Base-by-base conservation (phyloP, 805 yeast species). In the Myxozyma geophila region DNA sequence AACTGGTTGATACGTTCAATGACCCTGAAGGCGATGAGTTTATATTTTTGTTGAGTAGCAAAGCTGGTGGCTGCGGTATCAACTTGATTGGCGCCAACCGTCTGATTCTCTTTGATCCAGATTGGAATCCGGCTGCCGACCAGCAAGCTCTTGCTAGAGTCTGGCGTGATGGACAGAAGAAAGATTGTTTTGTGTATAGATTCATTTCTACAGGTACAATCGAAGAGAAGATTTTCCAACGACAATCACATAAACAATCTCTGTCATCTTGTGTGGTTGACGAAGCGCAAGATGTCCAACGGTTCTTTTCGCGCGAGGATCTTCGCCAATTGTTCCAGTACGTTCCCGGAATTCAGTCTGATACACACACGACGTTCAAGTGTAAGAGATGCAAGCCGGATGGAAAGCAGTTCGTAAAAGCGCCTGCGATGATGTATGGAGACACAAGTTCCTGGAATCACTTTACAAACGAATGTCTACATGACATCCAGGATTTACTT, bases 41-140 rank as follows among this genome's bases (percentile, higher is more conserved):
- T 74, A 86, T 95, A 1, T 95, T 95, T 71, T 79, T 95, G 64
- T 79, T 95, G 58, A 90, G 97, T 74, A 90, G 97, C 7, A 95
- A 95, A 75, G 99, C 99, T 0, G 99, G 99, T 71, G 99, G 99
- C 0, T 95, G 99, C 80, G 99, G 99, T 77, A 90, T 95, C 72
- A 95, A 95, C 74, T 82, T 95, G 71, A 93, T 95, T 71, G 99
- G 99, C 12, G 99, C 98, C 1, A 95, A 95, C 70, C 82, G 99
- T 67, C 79, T 95, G 66, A 85, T 95, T 21, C 78, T 95, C 54
- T 80, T 95, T 73, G 99, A 95, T 74, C 89, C 89, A 0, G 99
- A 95, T 74, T 95, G 99, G 99, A 93, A 93, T 72, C 99, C 99
- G 0, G 98, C 99, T 0, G 88, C 97, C 0, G 99, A 93, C 74